Evolutionary conservation across 139 green algal species (phyloP).

Genomic region (Edaphochlamys debaryana): DNA sequence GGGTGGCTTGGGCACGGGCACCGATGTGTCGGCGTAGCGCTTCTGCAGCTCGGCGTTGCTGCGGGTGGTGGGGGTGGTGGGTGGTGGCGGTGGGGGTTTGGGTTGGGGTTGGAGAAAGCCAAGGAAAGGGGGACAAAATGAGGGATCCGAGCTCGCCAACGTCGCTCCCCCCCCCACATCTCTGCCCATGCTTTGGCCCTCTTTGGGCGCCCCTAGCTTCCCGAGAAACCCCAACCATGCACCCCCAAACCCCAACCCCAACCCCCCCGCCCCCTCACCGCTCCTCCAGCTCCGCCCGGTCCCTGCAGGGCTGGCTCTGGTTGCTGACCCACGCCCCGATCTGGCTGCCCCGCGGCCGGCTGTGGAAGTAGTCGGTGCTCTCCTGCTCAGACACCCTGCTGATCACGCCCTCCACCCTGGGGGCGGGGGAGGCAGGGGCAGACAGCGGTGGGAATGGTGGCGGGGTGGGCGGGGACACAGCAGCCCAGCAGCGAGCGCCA

Average conservation of each 20-base stretch:
- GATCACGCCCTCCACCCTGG: conserved; percentile 79
- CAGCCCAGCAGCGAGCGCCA: no score
- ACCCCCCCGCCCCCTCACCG: background rate
- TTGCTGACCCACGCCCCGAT: conserved; percentile 82
- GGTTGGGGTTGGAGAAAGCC: background rate
- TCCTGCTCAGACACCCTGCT: conserved; percentile 75
- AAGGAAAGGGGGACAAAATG: no score
- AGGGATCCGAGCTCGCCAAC: no score
- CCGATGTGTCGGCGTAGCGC: conserved; percentile 48
- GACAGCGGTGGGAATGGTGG: no score
- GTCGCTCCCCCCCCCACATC: no score
- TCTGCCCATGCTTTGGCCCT: no score
- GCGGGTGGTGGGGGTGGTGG: no score
- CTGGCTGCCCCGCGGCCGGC: conserved; percentile 78
- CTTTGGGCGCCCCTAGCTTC: no score
- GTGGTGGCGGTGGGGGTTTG: background rate
- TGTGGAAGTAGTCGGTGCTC: conserved; percentile 86
- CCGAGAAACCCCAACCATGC: background rate
- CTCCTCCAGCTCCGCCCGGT: conserved; percentile 67
- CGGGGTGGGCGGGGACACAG: no score
- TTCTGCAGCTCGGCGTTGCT: conserved; percentile 51
- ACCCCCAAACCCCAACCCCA: background rate
- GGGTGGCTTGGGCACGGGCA: conserved; percentile 69
- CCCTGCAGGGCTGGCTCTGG: conserved; percentile 63
- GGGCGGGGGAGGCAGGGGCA: no score